A percentile compares a stretch with the other conserved stretches of the same genome.
Evolutionary conservation across 1,139 yeast genomes (phyloP).

Genomic region (Wickerhamomyces sp.): DNA sequence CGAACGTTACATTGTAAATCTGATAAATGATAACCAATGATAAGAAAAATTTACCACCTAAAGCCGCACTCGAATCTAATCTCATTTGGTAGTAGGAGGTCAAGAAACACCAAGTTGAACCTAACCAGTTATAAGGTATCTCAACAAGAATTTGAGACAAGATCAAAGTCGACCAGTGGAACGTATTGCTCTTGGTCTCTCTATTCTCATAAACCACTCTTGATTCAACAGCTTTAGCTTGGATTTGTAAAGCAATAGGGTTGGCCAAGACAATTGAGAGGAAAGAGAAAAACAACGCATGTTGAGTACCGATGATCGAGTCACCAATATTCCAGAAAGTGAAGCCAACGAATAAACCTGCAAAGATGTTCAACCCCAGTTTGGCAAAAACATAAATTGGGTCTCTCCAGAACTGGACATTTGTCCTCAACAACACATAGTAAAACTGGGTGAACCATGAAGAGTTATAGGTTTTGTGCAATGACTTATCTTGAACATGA

Average conservation of each 20-base stretch:
- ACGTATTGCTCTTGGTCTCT: constrained; percentile 54
- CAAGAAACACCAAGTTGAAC: constrained; percentile 47
- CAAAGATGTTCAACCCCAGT: constrained; percentile 29
- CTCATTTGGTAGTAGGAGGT: constrained; percentile 62
- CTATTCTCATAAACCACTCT: constrained; percentile 53
- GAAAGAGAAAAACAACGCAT: constrained; percentile 46
- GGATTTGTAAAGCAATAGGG: constrained; percentile 50
- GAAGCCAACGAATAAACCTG: constrained; percentile 51
- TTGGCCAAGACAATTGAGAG: constrained; percentile 43
- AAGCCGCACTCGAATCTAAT: constrained; percentile 32
- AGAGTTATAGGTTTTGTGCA: constrained; percentile 28
- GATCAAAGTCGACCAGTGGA: constrained; percentile 53
- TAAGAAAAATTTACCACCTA: constrained; percentile 39
- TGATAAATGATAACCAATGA: not conserved
- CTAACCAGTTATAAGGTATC: constrained; percentile 49
- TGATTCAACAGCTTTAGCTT: constrained; percentile 45
- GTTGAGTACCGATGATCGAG: constrained; percentile 45
- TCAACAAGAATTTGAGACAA: constrained; percentile 45
- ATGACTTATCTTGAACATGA: constrained; percentile 6
- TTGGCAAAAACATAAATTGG: constrained; percentile 36
- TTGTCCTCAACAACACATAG: constrained; percentile 27
- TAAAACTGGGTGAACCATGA: constrained; percentile 29
- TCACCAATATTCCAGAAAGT: constrained; percentile 48
- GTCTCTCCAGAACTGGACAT: constrained; percentile 36
- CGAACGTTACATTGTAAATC: constrained; percentile 1